These are phyloP conservation scores for Phytophthora citrophthora DNA, from an alignment of 352 stramenopile genomes.

Conservation along the genomic window DNA sequence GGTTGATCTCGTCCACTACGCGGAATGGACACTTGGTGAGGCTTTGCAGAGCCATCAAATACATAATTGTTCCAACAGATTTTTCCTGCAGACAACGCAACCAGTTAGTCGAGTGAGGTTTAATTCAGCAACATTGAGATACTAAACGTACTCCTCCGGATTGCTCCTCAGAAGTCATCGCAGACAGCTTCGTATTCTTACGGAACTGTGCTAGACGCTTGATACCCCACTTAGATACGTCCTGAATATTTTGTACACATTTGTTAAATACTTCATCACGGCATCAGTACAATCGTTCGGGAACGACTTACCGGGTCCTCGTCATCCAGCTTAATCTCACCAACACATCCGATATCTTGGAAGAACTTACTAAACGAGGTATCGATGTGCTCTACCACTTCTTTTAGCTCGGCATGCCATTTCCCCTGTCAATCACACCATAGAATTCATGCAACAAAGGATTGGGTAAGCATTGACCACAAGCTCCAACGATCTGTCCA, in stretches of 20 bases:
- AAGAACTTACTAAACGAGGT: slow-evolving; percentile 87
- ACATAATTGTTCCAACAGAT: slow-evolving; percentile 92
- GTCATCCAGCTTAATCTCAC: slow-evolving; percentile 83
- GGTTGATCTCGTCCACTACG: slow-evolving; percentile 91
- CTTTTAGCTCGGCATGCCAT: slow-evolving; percentile 71
- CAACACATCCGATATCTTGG: slow-evolving; percentile 85
- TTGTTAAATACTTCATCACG: neutral
- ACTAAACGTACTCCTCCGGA: slow-evolving; percentile 75
- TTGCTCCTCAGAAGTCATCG: slow-evolving; percentile 88
- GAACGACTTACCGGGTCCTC: slow-evolving; percentile 56
- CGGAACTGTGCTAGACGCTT: slow-evolving; percentile 87
- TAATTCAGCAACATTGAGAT: neutral
- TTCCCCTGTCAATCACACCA: slow-evolving; percentile 42
- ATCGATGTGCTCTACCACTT: slow-evolving; percentile 85
- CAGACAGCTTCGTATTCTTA: slow-evolving; percentile 83
- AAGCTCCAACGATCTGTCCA: neutral
- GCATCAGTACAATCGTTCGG: neutral
- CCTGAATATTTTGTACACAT: slow-evolving; percentile 36
- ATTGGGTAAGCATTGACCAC: neutral
- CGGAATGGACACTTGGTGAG: slow-evolving; percentile 89
- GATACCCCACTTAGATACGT: slow-evolving; percentile 90
- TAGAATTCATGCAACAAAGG: too few relatives aligned
- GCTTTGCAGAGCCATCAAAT: slow-evolving; percentile 89
- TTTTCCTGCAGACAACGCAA: slow-evolving; percentile 66
- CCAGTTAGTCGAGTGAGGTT: slow-evolving; percentile 7